phyloP scores from a whole-genome alignment of 306 rosid species.

The Malus sylvestris region DNA sequence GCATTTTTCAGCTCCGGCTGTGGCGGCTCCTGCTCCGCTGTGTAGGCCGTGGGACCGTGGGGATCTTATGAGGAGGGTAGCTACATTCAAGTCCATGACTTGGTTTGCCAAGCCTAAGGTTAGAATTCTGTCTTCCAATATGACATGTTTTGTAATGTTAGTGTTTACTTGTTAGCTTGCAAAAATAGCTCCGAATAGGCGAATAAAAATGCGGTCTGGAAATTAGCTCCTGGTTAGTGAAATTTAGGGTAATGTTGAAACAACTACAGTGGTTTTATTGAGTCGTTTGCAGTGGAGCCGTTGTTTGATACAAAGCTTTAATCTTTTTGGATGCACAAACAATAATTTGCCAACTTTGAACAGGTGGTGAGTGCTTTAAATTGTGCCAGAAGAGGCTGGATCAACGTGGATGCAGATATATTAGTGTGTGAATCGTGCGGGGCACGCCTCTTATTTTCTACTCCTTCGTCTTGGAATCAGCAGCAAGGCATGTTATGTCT shows the following conservation, averaged over 20 bases:
- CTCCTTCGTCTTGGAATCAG: constrained; percentile 86
- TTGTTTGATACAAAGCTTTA: background rate
- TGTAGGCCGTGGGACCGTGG: constrained; percentile 95
- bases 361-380: constrained; percentile 83
- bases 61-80: constrained; percentile 67
- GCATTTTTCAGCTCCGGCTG: constrained; percentile 26
- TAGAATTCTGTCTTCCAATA: background rate
- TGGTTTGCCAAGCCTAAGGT: constrained; percentile 99
- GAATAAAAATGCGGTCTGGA: background rate
- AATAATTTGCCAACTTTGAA: constrained; percentile 10
- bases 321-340: background rate
- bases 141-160: background rate
- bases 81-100: constrained; percentile 88
- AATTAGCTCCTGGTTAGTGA: background rate
- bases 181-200: background rate
- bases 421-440: constrained; percentile 85
- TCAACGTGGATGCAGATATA: constrained; percentile 69
- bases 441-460: constrained; percentile 65
- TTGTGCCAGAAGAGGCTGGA: constrained; percentile 97
- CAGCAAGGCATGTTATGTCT: constrained; percentile 58
- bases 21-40: constrained; percentile 26
- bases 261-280: background rate
- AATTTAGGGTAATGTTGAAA: background rate
- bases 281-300: background rate
- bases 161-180: background rate